These are phyloP conservation scores for Verticillium albo-atrum DNA, from an alignment of 2,329 filamentous ascomycete species.

Conservation along the genomic window DNA sequence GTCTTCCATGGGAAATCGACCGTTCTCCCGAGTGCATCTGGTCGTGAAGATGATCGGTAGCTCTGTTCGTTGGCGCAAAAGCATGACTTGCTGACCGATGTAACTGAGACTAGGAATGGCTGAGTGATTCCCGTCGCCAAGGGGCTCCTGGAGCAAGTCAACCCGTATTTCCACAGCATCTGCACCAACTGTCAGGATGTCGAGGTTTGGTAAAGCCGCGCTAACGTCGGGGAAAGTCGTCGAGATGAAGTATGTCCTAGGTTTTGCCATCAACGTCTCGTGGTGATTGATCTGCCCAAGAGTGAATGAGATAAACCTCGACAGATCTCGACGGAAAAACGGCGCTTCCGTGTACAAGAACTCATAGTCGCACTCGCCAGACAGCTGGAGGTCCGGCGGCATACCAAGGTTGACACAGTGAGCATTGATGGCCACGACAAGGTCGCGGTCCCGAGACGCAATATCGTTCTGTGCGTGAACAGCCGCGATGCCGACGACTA, in stretches of 20 bases:
- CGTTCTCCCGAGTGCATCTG: constrained; percentile 76
- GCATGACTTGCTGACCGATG: constrained; percentile 82
- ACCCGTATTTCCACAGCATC: constrained; percentile 84
- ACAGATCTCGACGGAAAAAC: constrained; percentile 70
- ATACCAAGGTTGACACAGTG: constrained; percentile 70
- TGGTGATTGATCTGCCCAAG: constrained; percentile 77
- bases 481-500: constrained; percentile 64
- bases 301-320: constrained; percentile 74
- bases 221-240: constrained; percentile 85
- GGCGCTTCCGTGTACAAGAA: constrained; percentile 74
- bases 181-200: constrained; percentile 81
- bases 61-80: constrained; percentile 76
- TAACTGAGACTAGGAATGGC: constrained; percentile 74
- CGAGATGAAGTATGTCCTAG: constrained; percentile 78
- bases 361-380: constrained; percentile 73
- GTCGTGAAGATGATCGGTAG: constrained; percentile 89
- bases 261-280: constrained; percentile 71
- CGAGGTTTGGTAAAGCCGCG: constrained; percentile 76
- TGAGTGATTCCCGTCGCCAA: constrained; percentile 56
- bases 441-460: constrained; percentile 48
- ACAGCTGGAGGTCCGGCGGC: constrained; percentile 62
- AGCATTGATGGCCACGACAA: constrained; percentile 68
- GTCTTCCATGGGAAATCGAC: constrained; percentile 78
- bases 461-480: constrained; percentile 54
- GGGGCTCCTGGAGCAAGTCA: constrained; percentile 71